Conservation (phyloP, 306 rosid genomes). For the Cucurbita moschata region DNA sequence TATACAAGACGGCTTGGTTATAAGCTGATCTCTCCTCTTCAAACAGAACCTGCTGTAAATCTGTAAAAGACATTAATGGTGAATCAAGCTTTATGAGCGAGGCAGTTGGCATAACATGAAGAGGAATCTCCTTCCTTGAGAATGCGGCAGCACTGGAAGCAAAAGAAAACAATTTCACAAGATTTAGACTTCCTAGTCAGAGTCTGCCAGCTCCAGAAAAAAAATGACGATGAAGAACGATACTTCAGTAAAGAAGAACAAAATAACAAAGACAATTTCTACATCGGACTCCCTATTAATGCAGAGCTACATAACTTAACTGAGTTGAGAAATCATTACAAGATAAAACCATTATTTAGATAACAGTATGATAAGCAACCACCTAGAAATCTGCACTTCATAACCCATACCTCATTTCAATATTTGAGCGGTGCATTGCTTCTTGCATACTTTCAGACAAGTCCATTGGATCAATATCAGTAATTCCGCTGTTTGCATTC, state of each 20-base stretch:
- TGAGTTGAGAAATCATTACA: background rate
- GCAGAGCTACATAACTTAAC: background rate
- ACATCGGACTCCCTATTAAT: background rate
- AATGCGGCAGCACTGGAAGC: conserved; percentile 76
- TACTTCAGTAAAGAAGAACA: background rate
- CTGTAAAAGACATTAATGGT: conserved; percentile 59
- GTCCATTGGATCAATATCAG: conserved; percentile 83
- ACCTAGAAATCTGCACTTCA: background rate
- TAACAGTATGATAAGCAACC: background rate
- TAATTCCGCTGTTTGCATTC: conserved; percentile 23
- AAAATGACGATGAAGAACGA: background rate
- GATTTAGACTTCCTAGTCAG: too few relatives aligned
- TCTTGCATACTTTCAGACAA: conserved; percentile 98
- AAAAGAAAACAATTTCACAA: conserved; percentile 4
- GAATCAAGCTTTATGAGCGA: conserved; percentile 58
- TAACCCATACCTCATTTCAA: conserved; percentile 72
- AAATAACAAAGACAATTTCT: background rate
- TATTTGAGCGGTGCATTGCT: conserved; percentile 94
- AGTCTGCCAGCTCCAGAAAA: background rate
- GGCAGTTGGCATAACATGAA: conserved; percentile 54
- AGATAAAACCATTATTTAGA: background rate
- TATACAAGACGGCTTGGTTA: conserved; percentile 69
- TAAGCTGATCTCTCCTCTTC: conserved; percentile 93
- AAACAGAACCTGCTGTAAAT: conserved; percentile 69
- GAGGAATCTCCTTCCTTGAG: conserved; percentile 85